Base-by-base conservation (phyloP, 371 early-diverging fungal species). In the Actinomortierella ambigua region DNA sequence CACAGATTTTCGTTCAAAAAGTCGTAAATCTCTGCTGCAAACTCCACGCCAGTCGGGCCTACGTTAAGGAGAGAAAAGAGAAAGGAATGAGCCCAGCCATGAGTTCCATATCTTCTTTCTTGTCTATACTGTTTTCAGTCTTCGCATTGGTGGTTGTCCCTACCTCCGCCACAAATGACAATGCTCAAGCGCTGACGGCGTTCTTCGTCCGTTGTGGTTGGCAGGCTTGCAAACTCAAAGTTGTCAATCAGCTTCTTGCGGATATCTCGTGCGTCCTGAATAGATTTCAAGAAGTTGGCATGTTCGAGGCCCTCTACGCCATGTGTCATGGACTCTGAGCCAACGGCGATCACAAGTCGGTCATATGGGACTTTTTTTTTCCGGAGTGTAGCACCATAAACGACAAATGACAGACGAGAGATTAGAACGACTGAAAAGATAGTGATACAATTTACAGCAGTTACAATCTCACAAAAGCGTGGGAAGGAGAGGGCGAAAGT, bases 101-200 rank as follows among this genome's bases (percentile, higher is more conserved):
- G n/a, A n/a, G n/a, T n/a, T n/a, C n/a, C 18, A 13, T 14, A 13
- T 27, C n/a, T 39, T 42, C 14, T 43, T 47, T 7, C 23, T 27
- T 49, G 50, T 49, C 24, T 24, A 27, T 49, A 22, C 17, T 22
- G 23, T 2, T 23, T 9, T n/a, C n/a, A n/a, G n/a, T n/a, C n/a
- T n/a, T n/a, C n/a, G n/a, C n/a, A n/a, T n/a, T n/a, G n/a, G n/a
- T n/a, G n/a, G n/a, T n/a, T n/a, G n/a, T n/a, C n/a, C 18, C 44
- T 79, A 57, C 95, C 95, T 40, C 94, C 94, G 53, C 95, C 93
- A 50, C 91, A 87, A 24, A 93, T 85, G 3, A 94, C 93, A 81
- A 95, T 91, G 50, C 91, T 90, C 58, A 98, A 80, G 29, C 97
- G 73, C 24, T 91, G 84, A 28, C 87, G 83, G 55, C 90, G 81